Evolutionary conservation across 768 basidiomycete genomes (phyloP).

Genomic region (Royoungia palumana): DNA sequence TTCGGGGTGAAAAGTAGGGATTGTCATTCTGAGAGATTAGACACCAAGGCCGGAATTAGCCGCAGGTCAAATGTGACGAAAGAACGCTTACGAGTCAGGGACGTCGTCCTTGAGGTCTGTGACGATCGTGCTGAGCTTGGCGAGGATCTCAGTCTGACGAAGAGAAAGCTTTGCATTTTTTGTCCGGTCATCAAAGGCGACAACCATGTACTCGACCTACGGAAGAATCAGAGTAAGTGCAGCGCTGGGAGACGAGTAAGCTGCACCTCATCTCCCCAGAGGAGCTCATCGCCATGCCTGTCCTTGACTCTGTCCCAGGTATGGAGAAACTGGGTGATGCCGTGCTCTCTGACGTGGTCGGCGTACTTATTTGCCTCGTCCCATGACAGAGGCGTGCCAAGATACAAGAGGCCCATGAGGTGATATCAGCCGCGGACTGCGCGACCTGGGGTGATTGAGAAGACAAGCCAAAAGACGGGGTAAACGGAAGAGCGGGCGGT

Average conservation of each 20-base stretch:
- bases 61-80: background rate
- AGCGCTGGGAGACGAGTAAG: constrained; percentile 1
- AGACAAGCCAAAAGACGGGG: too few species aligned
- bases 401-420: constrained; percentile 85
- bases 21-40: constrained; percentile 47
- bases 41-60: too few species aligned
- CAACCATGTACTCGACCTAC: constrained; percentile 95
- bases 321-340: constrained; percentile 92
- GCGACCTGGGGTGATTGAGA: background rate
- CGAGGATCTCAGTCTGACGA: constrained; percentile 92
- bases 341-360: constrained; percentile 87
- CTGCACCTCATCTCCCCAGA: constrained; percentile 97
- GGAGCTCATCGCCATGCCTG: constrained; percentile 82
- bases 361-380: constrained; percentile 83
- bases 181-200: constrained; percentile 72
- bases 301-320: constrained; percentile 93
- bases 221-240: constrained; percentile 10
- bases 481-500: too few species aligned
- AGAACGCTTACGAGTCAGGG: constrained; percentile 52
- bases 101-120: constrained; percentile 52
- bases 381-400: constrained; percentile 93
- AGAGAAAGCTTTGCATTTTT: constrained; percentile 87
- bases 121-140: constrained; percentile 67
- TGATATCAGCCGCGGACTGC: constrained; percentile 10
- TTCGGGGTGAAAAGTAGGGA: constrained; percentile 95